A percentile compares a stretch with the other conserved stretches of the same genome.
Conservation (phyloP, 192 early-diverging fungal species). For the Podila horticola region DNA sequence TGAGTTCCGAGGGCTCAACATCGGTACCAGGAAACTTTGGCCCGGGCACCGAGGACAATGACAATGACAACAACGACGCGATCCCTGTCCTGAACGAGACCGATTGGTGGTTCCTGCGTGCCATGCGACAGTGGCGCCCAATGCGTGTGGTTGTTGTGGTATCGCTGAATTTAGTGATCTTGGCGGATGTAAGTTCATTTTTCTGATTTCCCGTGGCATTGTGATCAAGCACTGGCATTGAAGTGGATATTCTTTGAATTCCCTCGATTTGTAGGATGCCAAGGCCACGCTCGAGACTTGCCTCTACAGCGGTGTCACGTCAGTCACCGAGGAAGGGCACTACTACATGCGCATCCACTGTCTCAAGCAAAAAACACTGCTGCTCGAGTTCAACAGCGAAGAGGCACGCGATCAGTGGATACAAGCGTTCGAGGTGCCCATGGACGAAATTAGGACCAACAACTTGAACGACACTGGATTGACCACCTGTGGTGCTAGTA, state of each 20-base stretch:
- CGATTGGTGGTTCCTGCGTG: neutral
- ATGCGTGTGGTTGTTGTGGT: neutral
- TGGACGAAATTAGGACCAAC: neutral
- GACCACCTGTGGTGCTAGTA: neutral
- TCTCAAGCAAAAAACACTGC: neutral
- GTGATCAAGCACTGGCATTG: neutral
- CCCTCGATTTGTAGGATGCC: neutral
- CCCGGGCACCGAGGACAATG: neutral
- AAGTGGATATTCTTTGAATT: neutral
- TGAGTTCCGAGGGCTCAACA: no score
- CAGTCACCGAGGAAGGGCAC: neutral
- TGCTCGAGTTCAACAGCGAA: neutral
- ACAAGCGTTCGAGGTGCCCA: neutral
- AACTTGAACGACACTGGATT: neutral
- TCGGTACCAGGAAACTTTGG: no score
- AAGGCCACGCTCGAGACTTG: neutral
- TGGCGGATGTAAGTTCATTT: neutral
- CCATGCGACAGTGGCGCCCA: neutral
- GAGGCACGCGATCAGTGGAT: neutral
- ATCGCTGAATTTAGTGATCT: neutral
- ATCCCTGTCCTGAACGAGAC: neutral
- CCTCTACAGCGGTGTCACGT: neutral
- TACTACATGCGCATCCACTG: constrained; percentile 1
- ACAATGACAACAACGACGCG: neutral
- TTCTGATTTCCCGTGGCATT: neutral